Base-by-base conservation (phyloP, 2,329 filamentous ascomycete species). In the Lojkania enalia region DNA sequence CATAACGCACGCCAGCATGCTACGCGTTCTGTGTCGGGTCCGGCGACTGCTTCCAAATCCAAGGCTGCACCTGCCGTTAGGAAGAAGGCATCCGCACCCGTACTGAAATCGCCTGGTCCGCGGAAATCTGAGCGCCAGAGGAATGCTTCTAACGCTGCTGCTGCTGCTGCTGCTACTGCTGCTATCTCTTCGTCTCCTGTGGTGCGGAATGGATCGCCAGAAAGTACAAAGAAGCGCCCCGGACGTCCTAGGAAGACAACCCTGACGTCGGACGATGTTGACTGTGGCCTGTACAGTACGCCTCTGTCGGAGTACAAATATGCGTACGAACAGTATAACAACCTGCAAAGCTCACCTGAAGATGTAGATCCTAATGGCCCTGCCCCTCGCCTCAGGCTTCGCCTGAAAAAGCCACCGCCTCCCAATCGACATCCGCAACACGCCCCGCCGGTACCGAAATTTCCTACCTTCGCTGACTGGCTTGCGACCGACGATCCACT, bases 401-500 rank as follows among this genome's bases (percentile, higher is more conserved):
- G 74, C 52, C 70, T 82, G 18, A 75, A 74, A 49, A 77, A 76
- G 56, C 77, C 77, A 14, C 71, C 74, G 20, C 68, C 77, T 20
- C 70, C 72, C 5, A 70, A 77, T 39, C 74, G 77, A 18, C 77
- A 81, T 52, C 79, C 79, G 12, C 71, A 71, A 19, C 77, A 82
- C 49, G 67, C 74, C 35, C 58, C 77, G 14, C 64, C 71, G 7
- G 62, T 67, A 29, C 71, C 71, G 27, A 75, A 75, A 54, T 74
- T 74, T 53, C 51, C 67, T n/a, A 78, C 78, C 0, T 80, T 83
- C 55, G 66, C 82, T 79, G 73, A 87, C 79, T 80, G 89, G 88
- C 54, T 82, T n/a, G 71, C 77, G 44, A 68, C 73, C 32, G 77
- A 80, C 48, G 76, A 77, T 51, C 70, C 71, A 20, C 63, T 74